These are phyloP conservation scores for Hericium alpestre DNA, from an alignment of 768 basidiomycete genomes.

Conservation along the genomic window DNA sequence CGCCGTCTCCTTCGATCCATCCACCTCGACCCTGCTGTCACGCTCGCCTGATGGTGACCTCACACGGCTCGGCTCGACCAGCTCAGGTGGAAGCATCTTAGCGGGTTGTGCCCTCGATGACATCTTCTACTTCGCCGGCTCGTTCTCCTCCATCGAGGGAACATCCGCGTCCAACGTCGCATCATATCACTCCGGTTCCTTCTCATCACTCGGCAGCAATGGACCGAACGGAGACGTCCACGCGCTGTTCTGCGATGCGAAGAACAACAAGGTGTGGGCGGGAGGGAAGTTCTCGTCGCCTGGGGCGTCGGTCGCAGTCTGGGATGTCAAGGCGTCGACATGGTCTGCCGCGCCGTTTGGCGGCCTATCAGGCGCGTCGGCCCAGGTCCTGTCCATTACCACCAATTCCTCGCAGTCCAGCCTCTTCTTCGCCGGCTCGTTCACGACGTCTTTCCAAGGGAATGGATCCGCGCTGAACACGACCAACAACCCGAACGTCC, in stretches of 20 bases:
- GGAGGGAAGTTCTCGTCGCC: slow-evolving; percentile 70
- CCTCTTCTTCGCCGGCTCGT: slow-evolving; percentile 83
- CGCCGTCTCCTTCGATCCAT: slow-evolving; percentile 52
- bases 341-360: slow-evolving; percentile 78
- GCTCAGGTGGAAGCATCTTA: slow-evolving; percentile 65
- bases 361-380: slow-evolving; percentile 64
- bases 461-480: slow-evolving; percentile 41
- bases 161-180: slow-evolving; percentile 61
- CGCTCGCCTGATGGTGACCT: slow-evolving; percentile 58
- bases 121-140: slow-evolving; percentile 73
- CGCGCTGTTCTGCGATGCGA: slow-evolving; percentile 66
- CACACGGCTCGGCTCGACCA: slow-evolving; percentile 63
- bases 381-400: slow-evolving; percentile 66
- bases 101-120: slow-evolving; percentile 63
- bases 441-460: slow-evolving; percentile 63
- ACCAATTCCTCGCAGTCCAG: slow-evolving; percentile 60
- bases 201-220: slow-evolving; percentile 51
- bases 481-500: slow-evolving; percentile 78
- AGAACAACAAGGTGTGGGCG: slow-evolving; percentile 60
- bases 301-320: slow-evolving; percentile 58
- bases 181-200: slow-evolving; percentile 53
- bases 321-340: slow-evolving; percentile 46
- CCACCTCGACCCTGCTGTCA: slow-evolving; percentile 60
- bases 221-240: slow-evolving; percentile 71
- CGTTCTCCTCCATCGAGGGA: slow-evolving; percentile 63